phyloP scores from a whole-genome alignment of 2,329 filamentous ascomycete species.

The Penicillium sp. region DNA sequence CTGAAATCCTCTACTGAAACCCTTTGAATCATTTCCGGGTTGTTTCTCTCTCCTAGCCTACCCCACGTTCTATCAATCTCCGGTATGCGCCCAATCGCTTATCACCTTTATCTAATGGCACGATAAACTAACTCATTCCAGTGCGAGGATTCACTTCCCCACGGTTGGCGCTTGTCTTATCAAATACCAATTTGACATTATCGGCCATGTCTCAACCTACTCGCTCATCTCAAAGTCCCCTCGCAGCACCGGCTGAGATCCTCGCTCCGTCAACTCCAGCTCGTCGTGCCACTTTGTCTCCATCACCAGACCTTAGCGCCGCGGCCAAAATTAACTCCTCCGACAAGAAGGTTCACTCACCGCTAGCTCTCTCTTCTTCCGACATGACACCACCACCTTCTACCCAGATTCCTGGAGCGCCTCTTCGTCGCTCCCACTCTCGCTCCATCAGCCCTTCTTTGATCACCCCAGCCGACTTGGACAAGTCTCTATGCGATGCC shows the following conservation, averaged over 20 bases:
- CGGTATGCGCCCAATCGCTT: conserved; percentile 28
- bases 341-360: conserved; percentile 40
- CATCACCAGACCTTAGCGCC: conserved; percentile 36
- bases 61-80: conserved; percentile 5
- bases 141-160: conserved; percentile 23
- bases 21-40: neutral
- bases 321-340: conserved; percentile 33
- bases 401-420: conserved; percentile 53
- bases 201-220: conserved; percentile 35
- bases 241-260: conserved; percentile 42
- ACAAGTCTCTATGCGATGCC: conserved; percentile 42
- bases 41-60: neutral
- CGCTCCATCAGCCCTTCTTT: conserved; percentile 31
- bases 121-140: conserved; percentile 20
- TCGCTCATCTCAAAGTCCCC: conserved; percentile 34
- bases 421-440: conserved; percentile 40
- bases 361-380: conserved; percentile 48
- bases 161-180: conserved; percentile 15
- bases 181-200: conserved; percentile 3
- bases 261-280: conserved; percentile 36
- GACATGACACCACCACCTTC: conserved; percentile 64
- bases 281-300: conserved; percentile 33
- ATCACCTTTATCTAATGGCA: conserved; percentile 6
- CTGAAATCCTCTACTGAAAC: neutral
- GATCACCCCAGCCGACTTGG: conserved; percentile 50